These are phyloP conservation scores for Hanseniaspora taiwanica DNA, from an alignment of 805 yeast species.

Conservation along the genomic window DNA sequence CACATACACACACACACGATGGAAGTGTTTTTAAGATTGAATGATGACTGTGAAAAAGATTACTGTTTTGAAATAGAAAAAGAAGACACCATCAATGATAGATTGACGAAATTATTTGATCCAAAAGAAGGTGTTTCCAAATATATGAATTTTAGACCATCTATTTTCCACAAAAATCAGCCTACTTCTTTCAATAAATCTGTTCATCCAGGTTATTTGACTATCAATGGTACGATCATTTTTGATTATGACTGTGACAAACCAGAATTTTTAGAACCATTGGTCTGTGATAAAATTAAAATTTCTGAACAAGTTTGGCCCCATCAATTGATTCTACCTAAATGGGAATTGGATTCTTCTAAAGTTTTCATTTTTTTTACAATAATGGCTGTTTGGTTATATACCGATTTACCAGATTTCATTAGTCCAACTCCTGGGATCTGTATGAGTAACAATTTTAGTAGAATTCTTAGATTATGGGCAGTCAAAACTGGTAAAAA, in stretches of 20 bases:
- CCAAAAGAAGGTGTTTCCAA: slow-evolving; percentile 32
- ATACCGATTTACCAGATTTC: slow-evolving; percentile 83
- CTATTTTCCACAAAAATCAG: slow-evolving; percentile 48
- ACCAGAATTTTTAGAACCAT: slow-evolving; percentile 30
- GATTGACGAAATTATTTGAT: slow-evolving; percentile 44
- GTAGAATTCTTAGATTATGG: slow-evolving; percentile 21
- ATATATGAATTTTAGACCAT: slow-evolving; percentile 59
- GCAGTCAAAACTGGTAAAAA: slow-evolving; percentile 25
- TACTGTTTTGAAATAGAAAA: slow-evolving; percentile 71
- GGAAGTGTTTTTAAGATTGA: slow-evolving; percentile 60
- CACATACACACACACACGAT: slow-evolving; percentile 9
- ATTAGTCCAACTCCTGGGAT: slow-evolving; percentile 88
- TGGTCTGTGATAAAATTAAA: slow-evolving; percentile 35
- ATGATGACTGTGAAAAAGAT: slow-evolving; percentile 74
- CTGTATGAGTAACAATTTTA: slow-evolving; percentile 53
- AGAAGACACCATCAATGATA: slow-evolving; percentile 43
- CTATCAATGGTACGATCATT: slow-evolving; percentile 61
- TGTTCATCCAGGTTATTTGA: slow-evolving; percentile 54
- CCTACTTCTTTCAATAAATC: slow-evolving; percentile 60
- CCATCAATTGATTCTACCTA: slow-evolving; percentile 58
- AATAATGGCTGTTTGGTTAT: slow-evolving; percentile 57
- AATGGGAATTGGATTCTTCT: slow-evolving; percentile 16
- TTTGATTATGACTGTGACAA: slow-evolving; percentile 47
- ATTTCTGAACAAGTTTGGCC: slow-evolving; percentile 66
- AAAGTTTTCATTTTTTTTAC: slow-evolving; percentile 9